These are phyloP conservation scores for Capsella rubella DNA, from an alignment of 441 rosid species.

Conservation along the genomic window DNA sequence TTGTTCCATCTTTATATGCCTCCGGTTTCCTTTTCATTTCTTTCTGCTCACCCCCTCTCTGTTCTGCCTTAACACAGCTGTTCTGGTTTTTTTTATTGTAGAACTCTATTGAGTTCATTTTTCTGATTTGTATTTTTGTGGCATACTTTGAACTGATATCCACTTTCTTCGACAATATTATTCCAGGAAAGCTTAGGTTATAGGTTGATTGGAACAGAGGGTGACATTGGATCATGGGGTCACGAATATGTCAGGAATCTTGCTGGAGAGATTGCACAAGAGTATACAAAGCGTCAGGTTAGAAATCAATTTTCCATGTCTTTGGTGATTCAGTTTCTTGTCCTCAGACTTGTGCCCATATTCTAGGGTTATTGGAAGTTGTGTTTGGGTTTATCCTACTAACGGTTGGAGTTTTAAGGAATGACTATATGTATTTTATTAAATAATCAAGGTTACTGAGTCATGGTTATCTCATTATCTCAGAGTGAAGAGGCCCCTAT, in stretches of 20 bases:
- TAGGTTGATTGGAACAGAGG: conserved; percentile 84
- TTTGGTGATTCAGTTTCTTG: conserved; percentile 13
- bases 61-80: not conserved
- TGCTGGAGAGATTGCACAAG: conserved; percentile 94
- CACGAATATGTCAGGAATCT: conserved; percentile 98
- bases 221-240: conserved; percentile 98
- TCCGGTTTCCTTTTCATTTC: not conserved
- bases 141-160: not conserved
- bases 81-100: conserved; percentile 14
- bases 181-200: conserved; percentile 93
- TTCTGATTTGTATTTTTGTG: not conserved
- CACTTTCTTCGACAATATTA: conserved; percentile 34
- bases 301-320: conserved; percentile 32
- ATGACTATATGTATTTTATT: conserved; percentile 13
- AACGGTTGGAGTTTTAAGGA: conserved; percentile 10
- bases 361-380: conserved; percentile 21
- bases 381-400: conserved; percentile 17
- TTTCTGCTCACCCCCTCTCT: not conserved
- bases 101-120: not conserved
- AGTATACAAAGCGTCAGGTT: conserved; percentile 83
- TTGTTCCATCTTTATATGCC: conserved; percentile 9
- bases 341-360: conserved; percentile 6
- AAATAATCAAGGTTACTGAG: conserved; percentile 12
- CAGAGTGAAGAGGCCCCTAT: conserved; percentile 78
- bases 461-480: conserved; percentile 29